A percentile compares a stretch with the other conserved stretches of the same genome.
Conservation (phyloP, 2,329 filamentous ascomycete species). For the Annulohypoxylon truncatum region DNA sequence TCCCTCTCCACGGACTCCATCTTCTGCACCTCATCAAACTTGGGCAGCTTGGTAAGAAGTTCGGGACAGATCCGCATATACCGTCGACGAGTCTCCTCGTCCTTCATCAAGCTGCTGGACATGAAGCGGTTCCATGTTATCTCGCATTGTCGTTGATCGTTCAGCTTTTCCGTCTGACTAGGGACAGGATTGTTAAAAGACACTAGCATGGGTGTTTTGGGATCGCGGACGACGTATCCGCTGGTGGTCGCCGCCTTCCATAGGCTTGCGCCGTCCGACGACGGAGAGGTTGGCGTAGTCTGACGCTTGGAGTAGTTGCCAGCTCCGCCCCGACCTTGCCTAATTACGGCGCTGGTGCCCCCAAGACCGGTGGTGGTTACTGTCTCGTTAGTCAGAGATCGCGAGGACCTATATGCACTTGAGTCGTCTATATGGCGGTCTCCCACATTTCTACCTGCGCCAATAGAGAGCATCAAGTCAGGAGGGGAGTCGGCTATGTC, state of each 20-base stretch:
- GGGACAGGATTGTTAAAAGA: conserved; percentile 48
- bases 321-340: conserved; percentile 47
- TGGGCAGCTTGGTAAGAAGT: conserved; percentile 45
- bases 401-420: conserved; percentile 27
- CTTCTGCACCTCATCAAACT: conserved; percentile 47
- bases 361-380: conserved; percentile 23
- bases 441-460: conserved; percentile 48
- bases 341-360: conserved; percentile 43
- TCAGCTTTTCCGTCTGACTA: conserved; percentile 44
- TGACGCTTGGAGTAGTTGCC: conserved; percentile 48
- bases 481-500: conserved; percentile 42
- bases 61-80: conserved; percentile 50
- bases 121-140: conserved; percentile 45
- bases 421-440: conserved; percentile 38
- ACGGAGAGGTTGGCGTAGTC: conserved; percentile 5
- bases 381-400: conserved; percentile 42
- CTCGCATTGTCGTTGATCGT: conserved; percentile 45
- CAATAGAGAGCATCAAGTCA: conserved; percentile 48
- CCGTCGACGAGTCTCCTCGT: conserved; percentile 35
- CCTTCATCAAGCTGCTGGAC: conserved; percentile 32
- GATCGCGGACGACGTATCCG: conserved; percentile 48
- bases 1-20: conserved; percentile 47
- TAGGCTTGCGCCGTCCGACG: conserved; percentile 8
- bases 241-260: conserved; percentile 32
- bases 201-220: conserved; percentile 47